These are phyloP conservation scores for Curvularia lunata DNA, from an alignment of 2,329 filamentous ascomycete genomes.

Conservation along the genomic window DNA sequence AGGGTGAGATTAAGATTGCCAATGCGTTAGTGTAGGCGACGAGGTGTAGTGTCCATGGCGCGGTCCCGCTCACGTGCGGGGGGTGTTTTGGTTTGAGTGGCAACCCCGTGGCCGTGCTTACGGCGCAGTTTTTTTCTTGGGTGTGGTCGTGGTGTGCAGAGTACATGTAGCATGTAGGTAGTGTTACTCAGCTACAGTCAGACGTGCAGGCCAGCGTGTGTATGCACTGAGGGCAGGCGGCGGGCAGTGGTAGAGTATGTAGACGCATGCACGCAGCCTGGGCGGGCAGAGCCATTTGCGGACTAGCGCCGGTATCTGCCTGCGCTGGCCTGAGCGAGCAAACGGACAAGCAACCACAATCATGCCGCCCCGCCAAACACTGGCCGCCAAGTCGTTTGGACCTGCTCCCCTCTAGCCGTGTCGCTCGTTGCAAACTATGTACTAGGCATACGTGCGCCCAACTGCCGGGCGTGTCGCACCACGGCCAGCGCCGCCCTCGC, in stretches of 20 bases:
- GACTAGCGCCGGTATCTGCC: too few relatives aligned
- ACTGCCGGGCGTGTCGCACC: neutral
- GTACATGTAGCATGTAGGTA: neutral
- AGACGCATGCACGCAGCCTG: too few relatives aligned
- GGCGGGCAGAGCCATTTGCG: too few relatives aligned
- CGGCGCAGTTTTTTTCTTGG: neutral
- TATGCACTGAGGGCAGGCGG: too few relatives aligned
- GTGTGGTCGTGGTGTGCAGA: neutral
- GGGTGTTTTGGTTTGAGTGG: slow-evolving; percentile 3
- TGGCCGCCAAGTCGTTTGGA: neutral
- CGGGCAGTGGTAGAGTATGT: too few relatives aligned
- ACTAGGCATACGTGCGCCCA: neutral
- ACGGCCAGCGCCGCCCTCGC: neutral
- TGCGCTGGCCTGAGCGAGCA: too few relatives aligned
- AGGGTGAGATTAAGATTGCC: slow-evolving; percentile 70
- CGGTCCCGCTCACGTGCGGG: slow-evolving; percentile 1
- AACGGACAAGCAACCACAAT: neutral
- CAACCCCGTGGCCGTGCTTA: slow-evolving; percentile 7
- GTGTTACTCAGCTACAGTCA: slow-evolving; percentile 28
- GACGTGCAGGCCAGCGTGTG: neutral
- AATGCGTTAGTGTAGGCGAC: slow-evolving; percentile 59
- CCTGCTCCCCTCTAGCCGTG: neutral
- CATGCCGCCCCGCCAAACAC: neutral
- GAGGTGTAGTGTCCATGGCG: slow-evolving; percentile 10
- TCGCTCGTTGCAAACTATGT: neutral